These are phyloP conservation scores for Wallacemonas sp. DNA, from an alignment of 208 protist species.

Conservation along the genomic window DNA sequence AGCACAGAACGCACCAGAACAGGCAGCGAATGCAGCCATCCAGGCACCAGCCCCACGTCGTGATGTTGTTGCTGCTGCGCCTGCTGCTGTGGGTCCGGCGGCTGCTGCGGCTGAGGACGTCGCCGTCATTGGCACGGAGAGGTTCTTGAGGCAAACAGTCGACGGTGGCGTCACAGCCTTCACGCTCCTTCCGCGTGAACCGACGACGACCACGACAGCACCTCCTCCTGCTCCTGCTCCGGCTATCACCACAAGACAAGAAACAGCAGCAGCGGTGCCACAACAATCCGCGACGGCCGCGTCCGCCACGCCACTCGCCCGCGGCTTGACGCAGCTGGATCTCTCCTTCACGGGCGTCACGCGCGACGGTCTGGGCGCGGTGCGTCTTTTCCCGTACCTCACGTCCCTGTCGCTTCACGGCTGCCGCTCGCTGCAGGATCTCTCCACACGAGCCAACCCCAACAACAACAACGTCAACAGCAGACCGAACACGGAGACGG, in stretches of 20 bases:
- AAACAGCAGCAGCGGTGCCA: too few relatives aligned
- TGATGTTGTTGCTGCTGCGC: too few relatives aligned
- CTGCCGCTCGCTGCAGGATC: constrained; percentile 20
- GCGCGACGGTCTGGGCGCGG: constrained; percentile 12
- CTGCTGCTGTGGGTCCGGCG: too few relatives aligned
- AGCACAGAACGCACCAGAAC: too few relatives aligned
- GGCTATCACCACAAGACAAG: too few relatives aligned
- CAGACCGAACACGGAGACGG: not conserved
- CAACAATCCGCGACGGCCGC: too few relatives aligned
- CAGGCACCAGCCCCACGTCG: too few relatives aligned
- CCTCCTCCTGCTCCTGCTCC: too few relatives aligned
- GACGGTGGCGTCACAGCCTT: constrained; percentile 27
- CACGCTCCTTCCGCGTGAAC: constrained; percentile 24
- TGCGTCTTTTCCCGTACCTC: constrained; percentile 9
- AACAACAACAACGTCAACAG: not conserved
- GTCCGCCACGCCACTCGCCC: too few relatives aligned
- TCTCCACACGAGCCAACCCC: not conserved
- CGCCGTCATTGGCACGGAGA: not conserved
- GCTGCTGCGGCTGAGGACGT: not conserved
- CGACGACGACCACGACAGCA: not conserved
- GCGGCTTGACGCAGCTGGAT: constrained; percentile 21
- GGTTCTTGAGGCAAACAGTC: constrained; percentile 14
- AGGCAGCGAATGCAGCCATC: too few relatives aligned
- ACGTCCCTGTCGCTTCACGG: constrained; percentile 25
- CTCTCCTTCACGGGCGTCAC: constrained; percentile 22